Base-by-base conservation (phyloP, 2,329 filamentous ascomycete species). In the Plectosphaerella cucumerina region DNA sequence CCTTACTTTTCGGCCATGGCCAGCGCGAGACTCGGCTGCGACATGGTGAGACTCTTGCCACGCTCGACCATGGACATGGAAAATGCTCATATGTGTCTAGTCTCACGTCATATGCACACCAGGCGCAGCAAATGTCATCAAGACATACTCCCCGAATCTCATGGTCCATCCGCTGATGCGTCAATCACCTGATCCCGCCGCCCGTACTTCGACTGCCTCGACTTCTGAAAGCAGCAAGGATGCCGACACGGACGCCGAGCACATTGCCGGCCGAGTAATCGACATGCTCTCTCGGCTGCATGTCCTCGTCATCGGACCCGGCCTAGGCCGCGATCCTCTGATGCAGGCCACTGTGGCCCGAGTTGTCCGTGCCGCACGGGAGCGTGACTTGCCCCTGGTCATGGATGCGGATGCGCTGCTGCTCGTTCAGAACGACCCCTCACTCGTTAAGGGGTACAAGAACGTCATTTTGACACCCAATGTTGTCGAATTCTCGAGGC, bases 1-100 rank as follows among this genome's bases (percentile, higher is more conserved):
- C 94, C 94, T 12, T 99, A 96, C 73, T 99, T 99, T 72, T 97
- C 93, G 18, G 92, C 93, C 57, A 97, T 97, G 85, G 94, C 94
- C 12, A 96, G 90, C 58, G 94, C 94, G 44, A 84, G 88, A 62
- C 73, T 97, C 52, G 94, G 93, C 5, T 90, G 87, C 62, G 91
- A 96, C 64, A 89, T 96, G 89, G 90, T 93, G 76, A 50, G 71
- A 58, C 4, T 9, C 21, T 11, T 39, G 35, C 35, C 15, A 37
- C 43, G 26, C 26, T 31, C 26, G 26, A 31, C 4, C 12, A 33
- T n/a, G 43, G 5, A 8, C 20, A 6, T 26, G 37, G 12, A 47
- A 10, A 9, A 49, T n/a, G n/a, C 34, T 50, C 56, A 45, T 48
- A 44, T 14, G 21, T 47, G 45, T 46, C 45, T 49, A 90, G 90